Percentiles rank a stretch among this genome's conserved stretches.
Conservation (phyloP, 208 protist genomes). For the Acanthamoeba lenticulata region DNA sequence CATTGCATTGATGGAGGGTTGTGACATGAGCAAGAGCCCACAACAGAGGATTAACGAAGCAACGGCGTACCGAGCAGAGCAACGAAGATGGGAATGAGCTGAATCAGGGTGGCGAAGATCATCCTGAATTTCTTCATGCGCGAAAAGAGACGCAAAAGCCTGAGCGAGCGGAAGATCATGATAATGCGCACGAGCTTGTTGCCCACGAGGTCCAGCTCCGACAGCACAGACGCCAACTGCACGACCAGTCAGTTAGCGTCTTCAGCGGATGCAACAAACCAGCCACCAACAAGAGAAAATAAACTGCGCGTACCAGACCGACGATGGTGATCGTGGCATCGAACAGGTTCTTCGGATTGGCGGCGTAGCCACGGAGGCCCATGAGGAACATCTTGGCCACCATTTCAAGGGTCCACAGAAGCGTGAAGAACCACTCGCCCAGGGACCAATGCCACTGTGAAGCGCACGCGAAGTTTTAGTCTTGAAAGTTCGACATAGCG, state of each 20-base stretch:
- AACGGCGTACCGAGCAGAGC: not conserved
- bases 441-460: not conserved
- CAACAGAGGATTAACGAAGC: not conserved
- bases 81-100: slow-evolving; percentile 35
- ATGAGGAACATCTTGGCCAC: slow-evolving; percentile 15
- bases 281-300: no score
- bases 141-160: slow-evolving; percentile 31
- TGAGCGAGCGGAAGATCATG: slow-evolving; percentile 43
- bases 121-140: slow-evolving; percentile 50
- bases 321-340: slow-evolving; percentile 12
- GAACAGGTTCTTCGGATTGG: slow-evolving; percentile 34
- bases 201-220: not conserved
- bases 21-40: not conserved
- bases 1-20: no score
- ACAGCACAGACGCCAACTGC: not conserved
- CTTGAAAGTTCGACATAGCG: no score
- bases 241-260: no score
- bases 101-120: slow-evolving; percentile 26
- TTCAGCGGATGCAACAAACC: no score
- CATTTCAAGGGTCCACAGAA: slow-evolving; percentile 17
- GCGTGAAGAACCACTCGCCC: slow-evolving; percentile 20
- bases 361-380: not conserved
- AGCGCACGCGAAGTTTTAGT: not conserved
- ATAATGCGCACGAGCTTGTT: slow-evolving; percentile 6
- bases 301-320: not conserved